phyloP scores from a whole-genome alignment of 2,329 filamentous ascomycete species.

The Stachybotrys chlorohalonatus region DNA sequence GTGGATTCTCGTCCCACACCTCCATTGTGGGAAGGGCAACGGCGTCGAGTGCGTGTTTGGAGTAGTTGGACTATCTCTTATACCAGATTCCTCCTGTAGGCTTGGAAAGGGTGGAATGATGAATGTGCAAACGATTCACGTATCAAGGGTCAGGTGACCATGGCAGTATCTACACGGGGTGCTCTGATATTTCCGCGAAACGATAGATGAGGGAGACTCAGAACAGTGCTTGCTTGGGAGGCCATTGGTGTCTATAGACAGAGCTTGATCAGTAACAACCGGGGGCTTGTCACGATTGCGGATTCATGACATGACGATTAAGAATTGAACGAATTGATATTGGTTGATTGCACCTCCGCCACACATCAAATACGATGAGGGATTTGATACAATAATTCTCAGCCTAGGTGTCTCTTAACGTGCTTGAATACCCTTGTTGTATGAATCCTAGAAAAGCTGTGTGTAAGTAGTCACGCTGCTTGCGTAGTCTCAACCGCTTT shows the following conservation, averaged over 20 bases:
- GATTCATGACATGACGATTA: constrained; percentile 14
- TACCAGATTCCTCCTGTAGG: constrained; percentile 4
- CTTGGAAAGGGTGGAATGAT: neutral
- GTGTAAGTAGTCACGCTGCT: no score
- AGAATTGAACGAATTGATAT: constrained; percentile 18
- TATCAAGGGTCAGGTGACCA: no score
- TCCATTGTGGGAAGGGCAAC: neutral
- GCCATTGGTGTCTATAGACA: neutral
- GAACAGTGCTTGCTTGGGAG: neutral
- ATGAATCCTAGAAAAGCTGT: no score
- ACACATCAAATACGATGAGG: neutral
- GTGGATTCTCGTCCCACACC: constrained; percentile 1
- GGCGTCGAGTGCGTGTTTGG: neutral
- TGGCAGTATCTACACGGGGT: no score
- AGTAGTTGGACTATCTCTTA: constrained; percentile 1
- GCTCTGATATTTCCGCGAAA: neutral
- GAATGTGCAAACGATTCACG: no score
- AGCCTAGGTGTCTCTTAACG: no score
- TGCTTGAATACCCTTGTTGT: no score
- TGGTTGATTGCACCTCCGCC: neutral
- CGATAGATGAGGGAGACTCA: neutral
- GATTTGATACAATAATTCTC: neutral
- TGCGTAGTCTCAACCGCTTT: no score
- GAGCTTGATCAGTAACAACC: neutral
- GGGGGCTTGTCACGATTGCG: constrained; percentile 15